Evolutionary conservation across 129 eudicot species (phyloP), one percentile per base, ranked within the genome.

Genomic region (Escallonia herrerae): DNA sequence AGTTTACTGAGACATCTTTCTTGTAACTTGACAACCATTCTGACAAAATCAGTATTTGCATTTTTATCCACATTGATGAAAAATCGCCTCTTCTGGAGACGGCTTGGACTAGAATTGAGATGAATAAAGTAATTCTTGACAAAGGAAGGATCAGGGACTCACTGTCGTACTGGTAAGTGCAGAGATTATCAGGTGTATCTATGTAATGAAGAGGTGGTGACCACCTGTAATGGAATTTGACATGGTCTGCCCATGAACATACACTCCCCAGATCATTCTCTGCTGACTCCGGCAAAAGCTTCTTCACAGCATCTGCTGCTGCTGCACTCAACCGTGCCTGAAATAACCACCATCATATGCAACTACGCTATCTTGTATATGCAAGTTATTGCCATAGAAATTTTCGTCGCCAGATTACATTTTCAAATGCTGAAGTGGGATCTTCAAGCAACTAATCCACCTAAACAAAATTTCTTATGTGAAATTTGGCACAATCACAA

Each of bases 221-320:
- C 97, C 97, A 90, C 33, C 65, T 90, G 48, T 87, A 87, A 52
- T 76, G 80, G 59, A 87, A 84, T 79, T 76, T 90, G 53, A 90
- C 86, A 43, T 60, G 77, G 56, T 91, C 95, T 0, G 94, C 95
- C 90, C 95, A 91, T 1, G 95, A 80, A 65, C 94, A 87, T 8
- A 70, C 50, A 64, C 89, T 87, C 7, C 83, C 86, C 60, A 84
- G 69, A 73, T 87, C 88, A 49, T 76, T 75, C 12, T 77, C 86
- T 8, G 85, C 90, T 4, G 70, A 82, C 2, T 45, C 51, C 10
- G 94, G 94, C 33, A 87, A 70, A 10, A 91, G 69, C 2, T 74
- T 47, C 33, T 82, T 77, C 5, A 86, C 95, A 1, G 95, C 95
- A 40, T 74, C 76, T 6, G 79, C 74, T 37, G 95, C 91, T 2